Percentiles rank a stretch among this genome's conserved stretches.
Conservation (phyloP, 176 grass and related monocot species). For the bread wheat (Triticum aestivum) region DNA sequence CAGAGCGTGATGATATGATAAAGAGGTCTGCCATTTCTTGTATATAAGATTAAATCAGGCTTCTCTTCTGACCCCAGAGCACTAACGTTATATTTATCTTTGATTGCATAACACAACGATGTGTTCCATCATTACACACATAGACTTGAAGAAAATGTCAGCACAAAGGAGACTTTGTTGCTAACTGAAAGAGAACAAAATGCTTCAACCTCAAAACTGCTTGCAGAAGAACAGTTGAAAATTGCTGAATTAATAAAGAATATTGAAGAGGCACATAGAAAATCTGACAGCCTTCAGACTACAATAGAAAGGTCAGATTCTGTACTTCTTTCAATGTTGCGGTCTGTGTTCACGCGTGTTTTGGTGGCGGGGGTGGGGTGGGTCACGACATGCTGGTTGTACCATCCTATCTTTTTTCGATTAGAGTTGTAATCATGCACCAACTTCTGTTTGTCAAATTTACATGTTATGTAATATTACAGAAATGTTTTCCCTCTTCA, state of each 20-base stretch:
- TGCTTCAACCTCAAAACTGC: constrained; percentile 46
- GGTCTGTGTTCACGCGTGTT: neutral
- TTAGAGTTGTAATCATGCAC: constrained; percentile 10
- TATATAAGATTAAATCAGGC: constrained; percentile 19
- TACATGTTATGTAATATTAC: too few species aligned
- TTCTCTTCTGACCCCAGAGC: constrained; percentile 29
- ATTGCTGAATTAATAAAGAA: constrained; percentile 52
- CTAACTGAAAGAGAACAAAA: constrained; percentile 60
- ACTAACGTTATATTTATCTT: constrained; percentile 44
- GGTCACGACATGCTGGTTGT: constrained; percentile 13
- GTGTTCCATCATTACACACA: constrained; percentile 3
- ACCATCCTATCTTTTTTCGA: neutral
- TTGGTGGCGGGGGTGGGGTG: constrained; percentile 1
- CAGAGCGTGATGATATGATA: constrained; percentile 43
- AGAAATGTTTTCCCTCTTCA: neutral
- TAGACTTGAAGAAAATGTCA: constrained; percentile 53
- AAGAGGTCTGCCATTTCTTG: constrained; percentile 59
- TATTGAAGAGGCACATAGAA: constrained; percentile 44
- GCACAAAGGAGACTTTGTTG: constrained; percentile 49
- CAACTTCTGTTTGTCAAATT: constrained; percentile 20
- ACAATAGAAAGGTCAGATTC: constrained; percentile 47
- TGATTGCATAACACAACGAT: constrained; percentile 17
- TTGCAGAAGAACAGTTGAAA: constrained; percentile 49
- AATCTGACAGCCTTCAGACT: constrained; percentile 51
- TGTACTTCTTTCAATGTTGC: neutral